These are phyloP conservation scores for Arthrobotrys iridis DNA, from an alignment of 2,329 filamentous ascomycete genomes.

Conservation along the genomic window DNA sequence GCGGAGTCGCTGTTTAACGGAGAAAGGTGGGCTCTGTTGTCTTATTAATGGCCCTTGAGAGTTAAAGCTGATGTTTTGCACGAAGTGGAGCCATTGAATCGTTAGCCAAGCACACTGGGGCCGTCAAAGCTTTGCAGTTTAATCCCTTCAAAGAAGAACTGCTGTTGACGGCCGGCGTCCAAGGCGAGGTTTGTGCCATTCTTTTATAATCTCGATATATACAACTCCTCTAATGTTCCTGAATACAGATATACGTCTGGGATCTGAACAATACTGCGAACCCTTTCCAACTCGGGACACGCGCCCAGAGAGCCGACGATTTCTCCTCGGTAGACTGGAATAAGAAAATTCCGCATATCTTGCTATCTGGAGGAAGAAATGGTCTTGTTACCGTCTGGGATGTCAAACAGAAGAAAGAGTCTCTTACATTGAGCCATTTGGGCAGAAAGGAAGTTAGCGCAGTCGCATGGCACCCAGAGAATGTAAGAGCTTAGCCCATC, in stretches of 20 bases:
- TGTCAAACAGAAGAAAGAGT: constrained; percentile 96
- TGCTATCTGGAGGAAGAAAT: constrained; percentile 90
- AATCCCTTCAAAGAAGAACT: constrained; percentile 92
- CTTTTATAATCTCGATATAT: background rate
- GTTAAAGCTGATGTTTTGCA: constrained; percentile 56
- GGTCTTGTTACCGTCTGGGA: constrained; percentile 99
- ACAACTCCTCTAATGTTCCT: constrained; percentile 7
- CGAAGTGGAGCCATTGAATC: constrained; percentile 59
- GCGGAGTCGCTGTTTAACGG: constrained; percentile 73
- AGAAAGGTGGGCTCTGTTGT: constrained; percentile 63
- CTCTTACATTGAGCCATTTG: constrained; percentile 86
- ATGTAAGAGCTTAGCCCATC: constrained; percentile 63
- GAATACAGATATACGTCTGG: constrained; percentile 80
- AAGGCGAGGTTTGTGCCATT: constrained; percentile 73
- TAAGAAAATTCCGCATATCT: constrained; percentile 93
- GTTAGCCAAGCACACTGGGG: constrained; percentile 87
- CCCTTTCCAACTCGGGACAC: constrained; percentile 87
- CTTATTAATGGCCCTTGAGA: background rate
- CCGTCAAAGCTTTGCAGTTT: constrained; percentile 95
- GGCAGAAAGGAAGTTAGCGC: constrained; percentile 93
- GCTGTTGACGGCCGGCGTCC: constrained; percentile 88
- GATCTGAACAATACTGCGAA: constrained; percentile 89
- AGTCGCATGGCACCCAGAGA: constrained; percentile 96
- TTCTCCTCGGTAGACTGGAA: constrained; percentile 99
- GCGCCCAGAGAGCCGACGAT: constrained; percentile 81